These are phyloP conservation scores for Cercospora sp. DNA, from an alignment of 2,329 filamentous ascomycete species.

Conservation along the genomic window DNA sequence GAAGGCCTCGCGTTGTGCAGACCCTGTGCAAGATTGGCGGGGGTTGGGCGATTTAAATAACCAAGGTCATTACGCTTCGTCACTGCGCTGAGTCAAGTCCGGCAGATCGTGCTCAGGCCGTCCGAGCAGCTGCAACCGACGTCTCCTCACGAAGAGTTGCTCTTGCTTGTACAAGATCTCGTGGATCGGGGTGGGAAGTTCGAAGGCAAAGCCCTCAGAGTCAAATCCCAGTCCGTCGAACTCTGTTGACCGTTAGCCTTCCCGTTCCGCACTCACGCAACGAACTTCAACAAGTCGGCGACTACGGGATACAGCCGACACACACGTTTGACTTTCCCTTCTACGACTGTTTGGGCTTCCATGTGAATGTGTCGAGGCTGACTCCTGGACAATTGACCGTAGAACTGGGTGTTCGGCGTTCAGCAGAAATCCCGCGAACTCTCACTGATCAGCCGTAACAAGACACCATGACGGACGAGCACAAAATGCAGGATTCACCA, in stretches of 20 bases:
- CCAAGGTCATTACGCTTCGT: neutral
- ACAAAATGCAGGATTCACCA: conserved; percentile 2
- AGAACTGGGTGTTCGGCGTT: neutral
- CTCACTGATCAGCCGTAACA: neutral
- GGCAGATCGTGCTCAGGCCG: neutral
- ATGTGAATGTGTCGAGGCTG: neutral
- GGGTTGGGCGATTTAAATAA: neutral
- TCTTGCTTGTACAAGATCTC: neutral
- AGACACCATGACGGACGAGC: conserved; percentile 9
- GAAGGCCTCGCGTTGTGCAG: neutral
- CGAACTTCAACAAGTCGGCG: neutral
- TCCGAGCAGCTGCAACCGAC: neutral
- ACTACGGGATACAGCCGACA: neutral
- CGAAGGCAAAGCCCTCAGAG: neutral
- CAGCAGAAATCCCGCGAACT: neutral
- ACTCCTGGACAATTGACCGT: neutral
- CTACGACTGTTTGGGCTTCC: neutral
- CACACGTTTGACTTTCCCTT: neutral
- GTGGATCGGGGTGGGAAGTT: neutral
- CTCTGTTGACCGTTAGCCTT: neutral
- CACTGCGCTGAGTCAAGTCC: neutral
- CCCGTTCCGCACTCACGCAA: neutral
- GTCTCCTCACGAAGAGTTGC: neutral
- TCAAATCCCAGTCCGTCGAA: neutral
- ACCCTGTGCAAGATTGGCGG: conserved; percentile 1